Conservation (phyloP, 2,329 filamentous ascomycete species). For the Monosporascus sp. region DNA sequence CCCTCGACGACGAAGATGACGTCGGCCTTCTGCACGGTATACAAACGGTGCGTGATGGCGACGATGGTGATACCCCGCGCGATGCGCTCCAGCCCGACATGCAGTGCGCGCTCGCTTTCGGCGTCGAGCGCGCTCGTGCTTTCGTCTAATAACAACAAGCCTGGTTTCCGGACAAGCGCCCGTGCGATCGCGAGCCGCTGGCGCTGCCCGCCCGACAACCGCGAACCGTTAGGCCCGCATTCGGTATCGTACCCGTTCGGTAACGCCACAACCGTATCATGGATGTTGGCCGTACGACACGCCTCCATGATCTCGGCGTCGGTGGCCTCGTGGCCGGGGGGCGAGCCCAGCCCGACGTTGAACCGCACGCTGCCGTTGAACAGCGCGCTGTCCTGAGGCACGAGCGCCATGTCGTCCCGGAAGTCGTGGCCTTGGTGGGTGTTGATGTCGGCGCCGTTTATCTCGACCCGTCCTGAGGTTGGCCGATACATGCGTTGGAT, state of each 20-base stretch:
- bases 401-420: slow-evolving; percentile 32
- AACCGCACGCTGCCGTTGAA: slow-evolving; percentile 36
- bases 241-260: slow-evolving; percentile 53
- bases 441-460: slow-evolving; percentile 30
- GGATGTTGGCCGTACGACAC: slow-evolving; percentile 52
- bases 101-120: slow-evolving; percentile 52
- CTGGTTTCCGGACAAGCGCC: slow-evolving; percentile 57
- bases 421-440: slow-evolving; percentile 18
- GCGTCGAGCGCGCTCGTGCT: slow-evolving; percentile 63
- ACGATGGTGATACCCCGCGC: slow-evolving; percentile 35
- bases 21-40: slow-evolving; percentile 38
- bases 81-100: slow-evolving; percentile 49
- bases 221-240: slow-evolving; percentile 56
- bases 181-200: slow-evolving; percentile 66
- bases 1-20: slow-evolving; percentile 37
- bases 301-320: slow-evolving; percentile 49
- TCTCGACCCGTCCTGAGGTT: slow-evolving; percentile 32
- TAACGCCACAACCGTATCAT: slow-evolving; percentile 49
- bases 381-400: slow-evolving; percentile 34
- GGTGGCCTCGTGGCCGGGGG: slow-evolving; percentile 39
- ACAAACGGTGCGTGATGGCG: slow-evolving; percentile 39
- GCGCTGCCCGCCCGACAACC: slow-evolving; percentile 64
- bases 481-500: slow-evolving; percentile 46
- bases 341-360: slow-evolving; percentile 34
- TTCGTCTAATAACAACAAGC: slow-evolving; percentile 65